Conservation (phyloP, 2,329 filamentous ascomycete species). For the Stemphylium vesicarium region DNA sequence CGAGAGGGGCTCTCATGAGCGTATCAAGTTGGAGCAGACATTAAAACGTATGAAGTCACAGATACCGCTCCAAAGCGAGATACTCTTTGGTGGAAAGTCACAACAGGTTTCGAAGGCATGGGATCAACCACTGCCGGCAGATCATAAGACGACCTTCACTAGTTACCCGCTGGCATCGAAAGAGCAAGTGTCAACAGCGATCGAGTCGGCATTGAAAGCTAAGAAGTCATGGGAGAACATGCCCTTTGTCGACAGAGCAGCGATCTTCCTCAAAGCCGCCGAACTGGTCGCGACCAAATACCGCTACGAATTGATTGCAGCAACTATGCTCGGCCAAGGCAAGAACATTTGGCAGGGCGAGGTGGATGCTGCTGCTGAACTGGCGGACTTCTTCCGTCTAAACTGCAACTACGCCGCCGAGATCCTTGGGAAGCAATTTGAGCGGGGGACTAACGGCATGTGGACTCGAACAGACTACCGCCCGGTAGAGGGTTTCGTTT, state of each 20-base stretch:
- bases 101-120: slow-evolving; percentile 30
- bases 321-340: slow-evolving; percentile 66
- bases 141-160: slow-evolving; percentile 75
- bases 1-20: slow-evolving; percentile 36
- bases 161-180: slow-evolving; percentile 80
- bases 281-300: slow-evolving; percentile 73
- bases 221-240: slow-evolving; percentile 83
- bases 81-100: slow-evolving; percentile 34
- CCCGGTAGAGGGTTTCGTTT: no score
- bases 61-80: slow-evolving; percentile 35
- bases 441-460: slow-evolving; percentile 53
- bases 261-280: slow-evolving; percentile 92
- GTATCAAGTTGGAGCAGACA: slow-evolving; percentile 30
- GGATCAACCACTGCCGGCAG: slow-evolving; percentile 37
- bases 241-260: slow-evolving; percentile 86
- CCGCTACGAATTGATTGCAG: no score
- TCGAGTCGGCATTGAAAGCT: slow-evolving; percentile 80
- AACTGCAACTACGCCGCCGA: slow-evolving; percentile 92
- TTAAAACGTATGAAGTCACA: slow-evolving; percentile 35
- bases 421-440: slow-evolving; percentile 82
- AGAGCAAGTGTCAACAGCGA: slow-evolving; percentile 76
- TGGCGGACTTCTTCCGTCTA: slow-evolving; percentile 88
- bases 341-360: slow-evolving; percentile 99
- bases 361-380: slow-evolving; percentile 90
- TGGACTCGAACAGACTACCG: no score